Conservation (phyloP, 768 basidiomycete species). For the Psilocybe cyanescens region DNA sequence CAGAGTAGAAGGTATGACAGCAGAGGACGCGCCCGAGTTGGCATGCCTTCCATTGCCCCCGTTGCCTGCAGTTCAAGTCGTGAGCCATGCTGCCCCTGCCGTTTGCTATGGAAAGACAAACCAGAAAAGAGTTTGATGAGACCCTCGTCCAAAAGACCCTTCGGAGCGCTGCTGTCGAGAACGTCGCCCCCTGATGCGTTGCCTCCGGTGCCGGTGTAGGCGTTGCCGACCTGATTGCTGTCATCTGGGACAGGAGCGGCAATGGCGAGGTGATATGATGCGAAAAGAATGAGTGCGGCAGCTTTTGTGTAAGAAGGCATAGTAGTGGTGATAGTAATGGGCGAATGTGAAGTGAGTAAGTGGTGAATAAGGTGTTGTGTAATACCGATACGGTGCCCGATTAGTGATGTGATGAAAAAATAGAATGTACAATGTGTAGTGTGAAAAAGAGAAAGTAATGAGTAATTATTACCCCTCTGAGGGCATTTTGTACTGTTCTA, state of each 20-base stretch:
- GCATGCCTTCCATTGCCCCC: slow-evolving; percentile 38
- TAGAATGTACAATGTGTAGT: slow-evolving; percentile 18
- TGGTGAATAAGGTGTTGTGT: background rate
- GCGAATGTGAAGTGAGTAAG: too few species aligned
- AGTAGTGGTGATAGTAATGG: background rate
- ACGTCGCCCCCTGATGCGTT: slow-evolving; percentile 30
- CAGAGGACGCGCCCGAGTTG: slow-evolving; percentile 31
- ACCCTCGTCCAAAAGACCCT: slow-evolving; percentile 14
- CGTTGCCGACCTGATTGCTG: slow-evolving; percentile 30
- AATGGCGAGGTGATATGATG: slow-evolving; percentile 25
- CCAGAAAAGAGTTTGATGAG: slow-evolving; percentile 30
- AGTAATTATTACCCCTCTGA: too few species aligned
- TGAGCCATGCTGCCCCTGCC: background rate
- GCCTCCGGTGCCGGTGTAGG: slow-evolving; percentile 37
- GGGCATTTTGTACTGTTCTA: slow-evolving; percentile 14
- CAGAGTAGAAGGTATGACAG: background rate
- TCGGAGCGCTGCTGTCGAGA: background rate
- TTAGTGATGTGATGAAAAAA: slow-evolving; percentile 17
- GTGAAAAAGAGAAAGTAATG: slow-evolving; percentile 11
- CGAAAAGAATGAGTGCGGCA: slow-evolving; percentile 17
- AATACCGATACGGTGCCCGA: background rate
- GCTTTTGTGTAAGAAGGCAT: slow-evolving; percentile 9
- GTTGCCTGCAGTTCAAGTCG: slow-evolving; percentile 24
- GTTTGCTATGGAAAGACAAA: slow-evolving; percentile 20
- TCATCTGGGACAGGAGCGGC: slow-evolving; percentile 30